Evolutionary conservation across 371 early-diverging fungal species (phyloP), one percentile per base, ranked within the genome.

Genomic region (Mucor lusitanicus): DNA sequence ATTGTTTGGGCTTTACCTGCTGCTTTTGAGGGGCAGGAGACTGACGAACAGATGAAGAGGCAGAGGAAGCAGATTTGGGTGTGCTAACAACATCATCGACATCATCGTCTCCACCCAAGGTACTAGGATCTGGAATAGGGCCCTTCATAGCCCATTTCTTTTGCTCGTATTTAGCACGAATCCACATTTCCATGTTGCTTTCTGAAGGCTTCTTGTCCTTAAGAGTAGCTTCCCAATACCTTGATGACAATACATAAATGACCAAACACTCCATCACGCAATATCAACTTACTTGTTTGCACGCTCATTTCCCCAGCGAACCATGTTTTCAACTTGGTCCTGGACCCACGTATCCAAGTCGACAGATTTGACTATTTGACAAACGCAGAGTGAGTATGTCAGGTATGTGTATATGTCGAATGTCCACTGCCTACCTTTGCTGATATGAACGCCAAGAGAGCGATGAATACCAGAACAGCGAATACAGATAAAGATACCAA

Each of bases 301-400:
- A 68, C 88, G 89, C 46, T 83, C 91, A 71, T 95, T 95, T 37
- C 95, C 95, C 93, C 94, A 92, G 15, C 84, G 81, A 28, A 83
- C 78, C 93, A 94, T 93, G 69, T 85, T 91, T 73, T 90, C 90
- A 32, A 94, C 85, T 72, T 95, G 94, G 32, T 92, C 92, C 15
- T 85, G 86, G n/a, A 93, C 90, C 94, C 94, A 95, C 25, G 90
- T 86, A 75, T 95, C 94, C 75, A 94, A 75, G 71, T 94, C 94
- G 27, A 92, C 90, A 15, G 91, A 92, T 74, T 93, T 93, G 25
- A 95, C 94, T 90, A 72, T 0, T 9, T 33, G 44, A 68, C 40
- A 44, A 1, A 17, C 48, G 60, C 13, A 6, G 3, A 55, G 37
- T 42, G n/a, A 13, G 27, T 13, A 23, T 33, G 7, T 50, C 19